Evolutionary conservation across 352 stramenopile genomes (phyloP).

Genomic region (Phytophthora hibernalis): DNA sequence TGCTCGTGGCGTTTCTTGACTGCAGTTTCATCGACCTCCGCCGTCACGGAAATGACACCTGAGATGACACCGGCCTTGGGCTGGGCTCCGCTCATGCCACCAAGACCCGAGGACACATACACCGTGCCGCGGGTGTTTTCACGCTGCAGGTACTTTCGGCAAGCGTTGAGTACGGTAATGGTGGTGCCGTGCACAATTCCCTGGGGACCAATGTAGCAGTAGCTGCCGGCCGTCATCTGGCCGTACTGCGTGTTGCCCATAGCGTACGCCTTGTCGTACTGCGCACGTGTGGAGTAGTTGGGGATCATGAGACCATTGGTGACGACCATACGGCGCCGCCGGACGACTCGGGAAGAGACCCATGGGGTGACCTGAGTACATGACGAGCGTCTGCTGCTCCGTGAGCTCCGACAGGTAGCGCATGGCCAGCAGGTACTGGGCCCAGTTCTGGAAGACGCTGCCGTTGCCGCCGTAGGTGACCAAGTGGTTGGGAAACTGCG

Average conservation of each 20-base stretch:
- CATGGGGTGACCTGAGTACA: conserved; percentile 92
- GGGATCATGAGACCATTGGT: conserved; percentile 93
- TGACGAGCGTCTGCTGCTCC: conserved; percentile 89
- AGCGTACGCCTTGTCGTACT: conserved; percentile 91
- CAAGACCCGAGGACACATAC: conserved; percentile 88
- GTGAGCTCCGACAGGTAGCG: conserved; percentile 89
- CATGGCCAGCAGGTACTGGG: conserved; percentile 90
- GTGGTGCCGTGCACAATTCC: conserved; percentile 92
- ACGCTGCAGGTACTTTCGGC: conserved; percentile 85
- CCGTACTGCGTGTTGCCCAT: conserved; percentile 89
- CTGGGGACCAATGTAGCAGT: conserved; percentile 92
- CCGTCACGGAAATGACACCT: conserved; percentile 86
- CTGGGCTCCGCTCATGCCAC: conserved; percentile 89
- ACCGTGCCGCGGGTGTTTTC: conserved; percentile 80
- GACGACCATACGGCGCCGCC: conserved; percentile 85
- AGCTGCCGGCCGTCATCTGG: conserved; percentile 92
- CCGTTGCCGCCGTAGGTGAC: conserved; percentile 92
- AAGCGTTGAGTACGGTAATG: conserved; percentile 91
- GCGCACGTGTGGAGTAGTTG: conserved; percentile 87
- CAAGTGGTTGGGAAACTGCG: conserved; percentile 89
- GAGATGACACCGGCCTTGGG: conserved; percentile 87
- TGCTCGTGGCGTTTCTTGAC: conserved; percentile 90
- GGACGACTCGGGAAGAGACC: conserved; percentile 83
- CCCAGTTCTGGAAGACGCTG: conserved; percentile 92
- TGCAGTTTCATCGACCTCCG: conserved; percentile 79